Percentiles rank a stretch among this genome's conserved stretches.
phyloP scores from a whole-genome alignment of 768 basidiomycete species.

The Pleurotus tuber-regium region DNA sequence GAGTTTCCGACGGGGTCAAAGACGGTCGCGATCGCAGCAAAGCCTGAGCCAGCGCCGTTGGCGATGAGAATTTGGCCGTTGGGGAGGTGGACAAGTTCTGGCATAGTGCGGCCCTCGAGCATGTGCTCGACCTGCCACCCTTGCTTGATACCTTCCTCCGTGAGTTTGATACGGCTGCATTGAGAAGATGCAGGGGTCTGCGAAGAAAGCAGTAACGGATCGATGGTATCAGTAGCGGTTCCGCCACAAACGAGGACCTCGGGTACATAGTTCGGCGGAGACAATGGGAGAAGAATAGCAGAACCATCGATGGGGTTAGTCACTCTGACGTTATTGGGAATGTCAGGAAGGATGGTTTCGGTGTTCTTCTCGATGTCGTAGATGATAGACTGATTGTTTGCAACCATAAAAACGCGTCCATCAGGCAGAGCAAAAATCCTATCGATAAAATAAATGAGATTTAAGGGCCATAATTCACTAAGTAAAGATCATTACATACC shows the following conservation, averaged over 20 bases:
- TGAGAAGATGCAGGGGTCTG: slow-evolving; percentile 26
- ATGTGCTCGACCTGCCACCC: slow-evolving; percentile 35
- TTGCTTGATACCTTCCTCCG: slow-evolving; percentile 25
- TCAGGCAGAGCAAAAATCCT: slow-evolving; percentile 19
- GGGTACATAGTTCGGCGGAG: slow-evolving; percentile 25
- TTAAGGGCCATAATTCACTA: neutral
- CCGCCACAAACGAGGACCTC: slow-evolving; percentile 31
- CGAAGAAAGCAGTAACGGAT: slow-evolving; percentile 17
- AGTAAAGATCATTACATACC: slow-evolving; percentile 11
- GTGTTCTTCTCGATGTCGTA: slow-evolving; percentile 29
- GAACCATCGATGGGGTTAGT: slow-evolving; percentile 27
- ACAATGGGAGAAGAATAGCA: slow-evolving; percentile 27
- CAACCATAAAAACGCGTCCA: slow-evolving; percentile 24
- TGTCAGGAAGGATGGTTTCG: slow-evolving; percentile 29
- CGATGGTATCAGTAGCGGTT: slow-evolving; percentile 12
- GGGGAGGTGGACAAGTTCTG: slow-evolving; percentile 28
- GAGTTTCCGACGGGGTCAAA: slow-evolving; percentile 17
- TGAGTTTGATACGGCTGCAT: slow-evolving; percentile 30
- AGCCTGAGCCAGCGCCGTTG: slow-evolving; percentile 40
- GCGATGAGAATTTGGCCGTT: slow-evolving; percentile 35
- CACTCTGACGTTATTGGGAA: slow-evolving; percentile 34
- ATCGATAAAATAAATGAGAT: neutral
- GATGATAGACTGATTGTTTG: slow-evolving; percentile 21
- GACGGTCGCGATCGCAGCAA: slow-evolving; percentile 25
- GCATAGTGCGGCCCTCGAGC: slow-evolving; percentile 30